Conservation (phyloP, 2,329 filamentous ascomycete species). For the Trichoderma brevicompactum region DNA sequence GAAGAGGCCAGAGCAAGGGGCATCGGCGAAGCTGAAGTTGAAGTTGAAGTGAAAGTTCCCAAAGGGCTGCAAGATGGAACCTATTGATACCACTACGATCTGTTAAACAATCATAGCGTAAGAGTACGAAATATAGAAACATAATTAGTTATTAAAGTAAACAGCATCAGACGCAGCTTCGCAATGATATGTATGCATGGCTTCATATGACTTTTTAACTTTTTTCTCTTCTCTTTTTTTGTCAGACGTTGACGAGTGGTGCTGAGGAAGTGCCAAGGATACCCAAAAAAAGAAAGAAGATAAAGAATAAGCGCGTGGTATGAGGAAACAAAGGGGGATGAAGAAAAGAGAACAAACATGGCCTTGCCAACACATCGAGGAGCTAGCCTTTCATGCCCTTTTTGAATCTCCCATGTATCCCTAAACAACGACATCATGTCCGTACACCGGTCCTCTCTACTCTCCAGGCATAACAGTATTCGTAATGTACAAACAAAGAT, state of each 20-base stretch:
- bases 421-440: constrained; percentile 18
- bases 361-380: constrained; percentile 3
- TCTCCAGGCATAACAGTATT: constrained; percentile 26
- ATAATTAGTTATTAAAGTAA: constrained; percentile 17
- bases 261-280: not conserved
- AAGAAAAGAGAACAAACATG: not conserved
- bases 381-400: not conserved
- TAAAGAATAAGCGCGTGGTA: not conserved
- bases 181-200: constrained; percentile 8
- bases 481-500: constrained; percentile 28
- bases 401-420: constrained; percentile 5
- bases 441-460: constrained; percentile 21
- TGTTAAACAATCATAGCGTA: not conserved
- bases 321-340: not conserved
- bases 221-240: not conserved
- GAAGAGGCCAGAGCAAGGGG: constrained; percentile 57
- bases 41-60: constrained; percentile 30
- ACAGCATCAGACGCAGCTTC: constrained; percentile 10
- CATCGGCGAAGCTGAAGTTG: constrained; percentile 40
- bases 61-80: constrained; percentile 12
- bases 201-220: constrained; percentile 8
- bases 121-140: not conserved
- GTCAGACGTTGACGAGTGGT: not conserved
- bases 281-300: constrained; percentile 14
- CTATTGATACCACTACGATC: constrained; percentile 8